Evolutionary conservation across 139 green algal species (phyloP).

Genomic region (Edaphochlamys debaryana): DNA sequence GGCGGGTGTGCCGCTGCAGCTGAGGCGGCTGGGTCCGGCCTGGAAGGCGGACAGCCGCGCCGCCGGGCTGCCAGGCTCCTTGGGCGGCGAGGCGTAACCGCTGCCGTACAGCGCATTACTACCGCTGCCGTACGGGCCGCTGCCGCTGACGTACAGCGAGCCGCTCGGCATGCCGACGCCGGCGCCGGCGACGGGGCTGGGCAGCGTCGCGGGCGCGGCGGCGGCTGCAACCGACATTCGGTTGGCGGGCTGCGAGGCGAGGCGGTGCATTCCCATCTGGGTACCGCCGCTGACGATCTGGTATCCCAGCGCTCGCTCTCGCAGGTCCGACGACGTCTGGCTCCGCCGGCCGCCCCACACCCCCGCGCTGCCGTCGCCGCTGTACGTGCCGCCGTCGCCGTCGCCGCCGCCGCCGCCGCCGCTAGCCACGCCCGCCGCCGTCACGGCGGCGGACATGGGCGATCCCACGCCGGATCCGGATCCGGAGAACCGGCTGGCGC

Average conservation of each 20-base stretch:
- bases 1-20: not conserved
- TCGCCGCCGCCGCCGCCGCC: too few species aligned
- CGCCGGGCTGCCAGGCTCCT: slow-evolving; percentile 6
- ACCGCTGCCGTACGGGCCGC: too few species aligned
- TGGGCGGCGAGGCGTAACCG: not conserved
- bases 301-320: not conserved
- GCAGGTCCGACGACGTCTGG: not conserved
- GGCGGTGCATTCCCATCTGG: not conserved
- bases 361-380: too few species aligned
- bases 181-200: too few species aligned
- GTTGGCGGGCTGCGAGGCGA: not conserved
- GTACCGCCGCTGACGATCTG: not conserved
- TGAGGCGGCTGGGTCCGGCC: slow-evolving; percentile 12
- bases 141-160: not conserved
- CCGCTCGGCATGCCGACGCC: too few species aligned
- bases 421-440: too few species aligned
- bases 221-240: not conserved
- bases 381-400: too few species aligned
- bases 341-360: not conserved
- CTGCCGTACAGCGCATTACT: too few species aligned
- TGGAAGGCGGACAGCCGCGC: not conserved
- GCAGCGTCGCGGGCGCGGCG: too few species aligned
- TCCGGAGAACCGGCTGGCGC: too few species aligned
- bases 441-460: too few species aligned
- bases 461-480: too few species aligned